A percentile compares a stretch with the other conserved stretches of the same genome.
phyloP scores from a whole-genome alignment of 2,329 filamentous ascomycete genomes.

The Aureobasidium zeae region DNA sequence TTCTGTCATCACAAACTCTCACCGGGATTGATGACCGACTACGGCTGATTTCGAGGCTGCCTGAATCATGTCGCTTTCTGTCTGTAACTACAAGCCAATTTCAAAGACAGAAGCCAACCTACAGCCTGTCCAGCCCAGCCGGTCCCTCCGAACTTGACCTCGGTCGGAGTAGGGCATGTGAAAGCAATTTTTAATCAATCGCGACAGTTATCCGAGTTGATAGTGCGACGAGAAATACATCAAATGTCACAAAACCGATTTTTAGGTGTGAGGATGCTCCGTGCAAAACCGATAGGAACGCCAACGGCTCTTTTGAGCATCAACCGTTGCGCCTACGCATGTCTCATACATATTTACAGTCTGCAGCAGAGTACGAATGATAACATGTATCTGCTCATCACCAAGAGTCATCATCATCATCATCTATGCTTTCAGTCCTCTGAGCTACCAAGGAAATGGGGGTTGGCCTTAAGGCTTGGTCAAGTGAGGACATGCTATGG shows the following conservation, averaged over 20 bases:
- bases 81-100: constrained; percentile 1
- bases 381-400: too few species aligned
- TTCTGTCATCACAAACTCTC: not conserved
- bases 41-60: constrained; percentile 6
- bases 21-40: not conserved
- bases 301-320: constrained; percentile 5
- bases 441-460: too few species aligned
- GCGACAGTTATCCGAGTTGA: too few species aligned
- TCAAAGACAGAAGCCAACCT: constrained; percentile 1
- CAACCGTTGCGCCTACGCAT: constrained; percentile 10
- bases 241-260: too few species aligned
- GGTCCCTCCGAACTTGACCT: not conserved
- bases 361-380: too few species aligned
- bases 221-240: too few species aligned
- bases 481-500: too few species aligned
- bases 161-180: constrained; percentile 11
- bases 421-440: too few species aligned
- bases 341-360: constrained; percentile 2
- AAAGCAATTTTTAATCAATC: constrained; percentile 12
- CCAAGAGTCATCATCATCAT: constrained; percentile 6
- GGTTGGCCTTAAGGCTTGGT: too few species aligned
- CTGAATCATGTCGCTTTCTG: constrained; percentile 9
- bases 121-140: constrained; percentile 5
- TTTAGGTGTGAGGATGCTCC: constrained; percentile 4
- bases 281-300: constrained; percentile 1